Evolutionary conservation across 352 stramenopile species (phyloP).

Genomic region (Globisporangium heterothallicum): DNA sequence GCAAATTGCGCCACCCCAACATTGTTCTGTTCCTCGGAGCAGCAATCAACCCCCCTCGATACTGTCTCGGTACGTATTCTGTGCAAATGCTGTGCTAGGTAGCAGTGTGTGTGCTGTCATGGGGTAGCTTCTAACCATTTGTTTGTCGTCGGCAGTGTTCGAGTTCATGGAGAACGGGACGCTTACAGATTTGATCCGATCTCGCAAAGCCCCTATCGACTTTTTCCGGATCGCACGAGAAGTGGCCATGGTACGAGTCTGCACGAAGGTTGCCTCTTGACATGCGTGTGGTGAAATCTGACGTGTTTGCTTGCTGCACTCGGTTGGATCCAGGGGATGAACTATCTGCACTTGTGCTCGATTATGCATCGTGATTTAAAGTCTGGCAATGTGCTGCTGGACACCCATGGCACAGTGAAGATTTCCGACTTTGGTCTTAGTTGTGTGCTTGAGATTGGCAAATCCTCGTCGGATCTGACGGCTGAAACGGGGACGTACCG

Average conservation of each 20-base stretch:
- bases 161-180: conserved; percentile 88
- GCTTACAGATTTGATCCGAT: conserved; percentile 76
- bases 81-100: background rate
- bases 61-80: conserved; percentile 60
- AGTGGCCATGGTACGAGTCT: conserved; percentile 59
- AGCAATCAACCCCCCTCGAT: conserved; percentile 69
- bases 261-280: background rate
- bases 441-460: conserved; percentile 73
- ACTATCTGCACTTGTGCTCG: conserved; percentile 92
- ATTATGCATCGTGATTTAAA: conserved; percentile 96
- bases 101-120: background rate
- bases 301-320: background rate
- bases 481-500: conserved; percentile 88
- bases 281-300: background rate
- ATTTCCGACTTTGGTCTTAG: conserved; percentile 88
- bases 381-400: conserved; percentile 92
- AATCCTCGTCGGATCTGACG: conserved; percentile 68
- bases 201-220: conserved; percentile 57
- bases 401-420: conserved; percentile 78
- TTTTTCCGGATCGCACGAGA: conserved; percentile 76
- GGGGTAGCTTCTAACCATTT: too few relatives aligned
- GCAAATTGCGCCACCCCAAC: conserved; percentile 81
- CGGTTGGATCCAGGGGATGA: conserved; percentile 88
- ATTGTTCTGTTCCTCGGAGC: conserved; percentile 84
- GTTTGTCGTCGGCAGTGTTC: too few relatives aligned